phyloP scores from a whole-genome alignment of 2,329 filamentous ascomycete genomes.

The Calonectria hongkongensis region DNA sequence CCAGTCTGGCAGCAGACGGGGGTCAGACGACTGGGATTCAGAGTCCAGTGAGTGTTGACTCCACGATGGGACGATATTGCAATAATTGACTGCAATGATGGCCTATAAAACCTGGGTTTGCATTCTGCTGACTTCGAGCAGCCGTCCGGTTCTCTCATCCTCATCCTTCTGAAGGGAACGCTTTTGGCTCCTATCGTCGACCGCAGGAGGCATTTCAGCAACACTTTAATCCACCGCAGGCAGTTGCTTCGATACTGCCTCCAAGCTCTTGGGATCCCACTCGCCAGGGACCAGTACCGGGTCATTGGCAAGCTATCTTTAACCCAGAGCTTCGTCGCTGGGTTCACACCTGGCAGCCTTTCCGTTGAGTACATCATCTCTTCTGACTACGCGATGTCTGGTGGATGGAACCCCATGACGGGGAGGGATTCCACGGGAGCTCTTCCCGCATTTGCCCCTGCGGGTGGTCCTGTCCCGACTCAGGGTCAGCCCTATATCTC shows the following conservation, averaged over 20 bases:
- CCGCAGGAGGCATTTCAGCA: slow-evolving; percentile 35
- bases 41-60: slow-evolving; percentile 47
- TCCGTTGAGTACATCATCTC: slow-evolving; percentile 41
- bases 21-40: slow-evolving; percentile 43
- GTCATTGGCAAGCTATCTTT: slow-evolving; percentile 61
- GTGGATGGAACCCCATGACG: slow-evolving; percentile 63
- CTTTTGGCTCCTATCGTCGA: slow-evolving; percentile 22
- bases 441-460: slow-evolving; percentile 59
- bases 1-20: slow-evolving; percentile 30
- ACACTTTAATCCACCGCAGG: slow-evolving; percentile 33
- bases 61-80: slow-evolving; percentile 2
- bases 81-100: slow-evolving; percentile 31
- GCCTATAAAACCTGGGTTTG: slow-evolving; percentile 9
- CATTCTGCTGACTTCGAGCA: slow-evolving; percentile 34
- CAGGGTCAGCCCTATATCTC: slow-evolving; percentile 63
- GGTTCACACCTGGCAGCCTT: slow-evolving; percentile 62
- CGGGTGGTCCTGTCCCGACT: slow-evolving; percentile 57
- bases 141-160: slow-evolving; percentile 32
- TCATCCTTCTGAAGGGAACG: slow-evolving; percentile 16
- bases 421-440: slow-evolving; percentile 60
- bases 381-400: slow-evolving; percentile 57
- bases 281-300: slow-evolving; percentile 56
- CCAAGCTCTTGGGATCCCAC: slow-evolving; percentile 55
- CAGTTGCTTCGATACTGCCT: slow-evolving; percentile 23
- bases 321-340: slow-evolving; percentile 55